Conservation (phyloP, 495 filamentous ascomycete genomes). For the Cercophora newfieldiana region DNA sequence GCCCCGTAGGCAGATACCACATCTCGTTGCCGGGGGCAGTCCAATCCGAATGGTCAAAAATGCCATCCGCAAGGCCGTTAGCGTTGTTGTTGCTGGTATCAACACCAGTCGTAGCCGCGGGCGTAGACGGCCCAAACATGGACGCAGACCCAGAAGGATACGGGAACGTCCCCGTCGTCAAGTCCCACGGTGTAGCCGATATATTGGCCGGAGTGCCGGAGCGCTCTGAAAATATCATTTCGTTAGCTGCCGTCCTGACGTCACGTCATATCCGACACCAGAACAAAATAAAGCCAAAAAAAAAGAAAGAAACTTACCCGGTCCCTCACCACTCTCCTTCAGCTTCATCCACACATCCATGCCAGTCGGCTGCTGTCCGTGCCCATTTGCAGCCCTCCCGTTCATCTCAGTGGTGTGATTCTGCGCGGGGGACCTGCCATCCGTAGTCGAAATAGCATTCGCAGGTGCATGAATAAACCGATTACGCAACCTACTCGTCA, state of each 20-base stretch:
- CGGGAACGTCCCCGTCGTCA: constrained; percentile 48
- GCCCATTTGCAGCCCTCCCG: constrained; percentile 33
- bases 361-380: constrained; percentile 11
- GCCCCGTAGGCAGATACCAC: constrained; percentile 58
- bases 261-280: background rate
- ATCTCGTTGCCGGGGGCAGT: constrained; percentile 49
- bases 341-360: constrained; percentile 35
- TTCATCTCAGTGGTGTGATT: constrained; percentile 28
- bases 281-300: no score
- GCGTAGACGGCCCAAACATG: constrained; percentile 47
- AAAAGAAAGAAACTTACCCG: constrained; percentile 29
- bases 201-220: constrained; percentile 50
- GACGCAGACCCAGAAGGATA: constrained; percentile 47
- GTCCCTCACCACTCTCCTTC: constrained; percentile 21
- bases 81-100: constrained; percentile 29
- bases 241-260: background rate
- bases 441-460: constrained; percentile 30
- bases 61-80: constrained; percentile 16
- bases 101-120: constrained; percentile 39
- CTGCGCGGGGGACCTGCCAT: constrained; percentile 39
- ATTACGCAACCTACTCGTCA: constrained; percentile 71
- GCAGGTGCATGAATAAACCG: constrained; percentile 67
- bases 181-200: constrained; percentile 56
- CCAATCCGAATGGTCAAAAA: constrained; percentile 50
- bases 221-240: constrained; percentile 35